Base-by-base conservation (phyloP, 1,284 basidiomycete genomes). In the Ceratobasidium sp. region DNA sequence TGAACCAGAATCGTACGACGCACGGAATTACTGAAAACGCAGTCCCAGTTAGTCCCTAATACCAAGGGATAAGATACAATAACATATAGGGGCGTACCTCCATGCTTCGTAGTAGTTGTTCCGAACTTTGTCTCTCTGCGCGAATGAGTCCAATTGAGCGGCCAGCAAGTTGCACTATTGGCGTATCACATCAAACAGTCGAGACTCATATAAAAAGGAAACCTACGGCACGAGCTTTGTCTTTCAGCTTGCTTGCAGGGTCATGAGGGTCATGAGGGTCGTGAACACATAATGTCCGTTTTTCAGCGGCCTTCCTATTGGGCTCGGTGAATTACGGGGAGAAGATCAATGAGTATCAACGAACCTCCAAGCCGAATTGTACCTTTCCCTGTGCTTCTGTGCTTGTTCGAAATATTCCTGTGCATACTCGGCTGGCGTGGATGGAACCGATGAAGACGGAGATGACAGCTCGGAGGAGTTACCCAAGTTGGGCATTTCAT, bases 391-490 rank as follows among this genome's bases (percentile, higher is more conserved):
- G 20, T 29, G 50, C 47, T 53, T 52, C 10, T 52, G 60, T 8
- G 38, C 35, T 12, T 27, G 32, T 13, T 65, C 60, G 29, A 65
- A 65, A 34, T 53, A 53, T 4, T 38, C 49, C 31, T 65, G 60
- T 22, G 42, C 60, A 27, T 65, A 52, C 49, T 65, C 60, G 20
- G 47, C 60, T 4, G 60, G 60, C 27, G 60, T 65, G 5, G 60
- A 43, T 3, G 31, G 60, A 13, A 32, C 20, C 1, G 60, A 52
- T 20, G 60, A 65, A 1, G 35, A 40, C 17, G 60, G 60, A 4
- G 60, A 52, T 2, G 49, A 40, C 13, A 20, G n/a, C 20, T 40
- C 17, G 8, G 60, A 65, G 15, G 47, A 52, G 17, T 38, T 35
- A 27, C 42, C 47, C 35, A 65, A 25, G 42, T n/a, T 20, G 1